Base-by-base conservation (phyloP, 225 moss, liverwort and hornwort genomes). In the Climacium dendroides region DNA sequence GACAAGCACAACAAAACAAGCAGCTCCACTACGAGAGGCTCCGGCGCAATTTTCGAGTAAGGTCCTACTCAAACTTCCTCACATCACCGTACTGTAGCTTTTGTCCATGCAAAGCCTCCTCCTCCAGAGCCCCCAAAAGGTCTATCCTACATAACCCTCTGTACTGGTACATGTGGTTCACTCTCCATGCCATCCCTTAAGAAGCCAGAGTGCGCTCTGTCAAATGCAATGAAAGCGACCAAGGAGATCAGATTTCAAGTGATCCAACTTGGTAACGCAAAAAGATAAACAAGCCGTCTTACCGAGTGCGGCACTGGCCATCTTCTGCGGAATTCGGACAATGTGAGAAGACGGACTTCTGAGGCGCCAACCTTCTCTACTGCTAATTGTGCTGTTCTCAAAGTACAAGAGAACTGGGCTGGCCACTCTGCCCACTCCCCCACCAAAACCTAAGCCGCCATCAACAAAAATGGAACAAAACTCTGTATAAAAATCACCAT, bases 381-480 rank as follows among this genome's bases (percentile, higher is more conserved):
- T 86, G 83, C 62, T 83, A 41, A 32, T 89, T 67, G 59, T 78
- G 86, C 70, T 62, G 85, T 61, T 88, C 88, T 63, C 57, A 77
- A 76, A 64, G 28, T n/a, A 88, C 86, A 88, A 84, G 78, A 92
- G 89, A 81, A 81, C 53, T 85, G 71, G 62, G 45, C 32, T 86
- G 91, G 41, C 88, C 88, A 85, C 81, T 85, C 82, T 88, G 93
- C 48, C 90, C 90, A 87, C 81, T 89, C 85, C 62, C 74, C 61
- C 64, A 82, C 82, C 39, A 91, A 90, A 85, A 82, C 88, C 87
- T 87, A 91, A 90, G 67, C 45, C 83, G 25, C 55, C 67, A 87
- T 89, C 83, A 86, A 75, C 72, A 85, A 64, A 83, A 87, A 57
- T 32, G 39, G n/a, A 53, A 86, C 35, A 74, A 64, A 78, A 73